These are phyloP conservation scores for Chenopodium quinoa DNA, from an alignment of 148 eudicot species.

Conservation along the genomic window DNA sequence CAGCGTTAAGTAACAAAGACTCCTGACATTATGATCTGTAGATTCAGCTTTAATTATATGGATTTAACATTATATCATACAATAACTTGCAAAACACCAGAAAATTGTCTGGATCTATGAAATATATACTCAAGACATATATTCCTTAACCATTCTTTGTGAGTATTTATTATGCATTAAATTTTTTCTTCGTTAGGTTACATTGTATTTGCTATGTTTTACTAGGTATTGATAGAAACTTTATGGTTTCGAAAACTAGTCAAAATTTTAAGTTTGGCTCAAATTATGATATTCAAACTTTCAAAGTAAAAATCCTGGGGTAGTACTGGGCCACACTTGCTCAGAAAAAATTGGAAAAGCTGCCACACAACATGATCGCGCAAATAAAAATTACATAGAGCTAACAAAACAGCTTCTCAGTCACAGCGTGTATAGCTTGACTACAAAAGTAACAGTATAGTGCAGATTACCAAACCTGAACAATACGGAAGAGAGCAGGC, in stretches of 20 bases:
- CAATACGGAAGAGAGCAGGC: conserved; percentile 99
- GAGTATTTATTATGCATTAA: no score
- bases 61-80: background rate
- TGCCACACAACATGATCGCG: background rate
- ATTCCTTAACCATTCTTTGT: background rate
- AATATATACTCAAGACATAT: background rate
- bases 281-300: no score
- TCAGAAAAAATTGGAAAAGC: no score
- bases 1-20: background rate
- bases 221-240: no score
- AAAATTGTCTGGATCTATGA: background rate
- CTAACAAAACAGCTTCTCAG: background rate
- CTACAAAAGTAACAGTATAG: background rate
- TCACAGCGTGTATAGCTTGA: background rate
- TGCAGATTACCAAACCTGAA: conserved; percentile 56
- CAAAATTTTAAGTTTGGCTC: no score
- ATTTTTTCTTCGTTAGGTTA: no score
- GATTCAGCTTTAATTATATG: background rate
- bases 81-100: background rate
- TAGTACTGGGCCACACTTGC: no score
- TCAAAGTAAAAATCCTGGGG: no score
- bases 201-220: no score
- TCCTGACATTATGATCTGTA: background rate
- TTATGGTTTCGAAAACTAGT: no score
- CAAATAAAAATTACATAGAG: background rate